These are phyloP conservation scores for Metschnikowia continentalis DNA, from an alignment of 805 yeast species.

Conservation along the genomic window DNA sequence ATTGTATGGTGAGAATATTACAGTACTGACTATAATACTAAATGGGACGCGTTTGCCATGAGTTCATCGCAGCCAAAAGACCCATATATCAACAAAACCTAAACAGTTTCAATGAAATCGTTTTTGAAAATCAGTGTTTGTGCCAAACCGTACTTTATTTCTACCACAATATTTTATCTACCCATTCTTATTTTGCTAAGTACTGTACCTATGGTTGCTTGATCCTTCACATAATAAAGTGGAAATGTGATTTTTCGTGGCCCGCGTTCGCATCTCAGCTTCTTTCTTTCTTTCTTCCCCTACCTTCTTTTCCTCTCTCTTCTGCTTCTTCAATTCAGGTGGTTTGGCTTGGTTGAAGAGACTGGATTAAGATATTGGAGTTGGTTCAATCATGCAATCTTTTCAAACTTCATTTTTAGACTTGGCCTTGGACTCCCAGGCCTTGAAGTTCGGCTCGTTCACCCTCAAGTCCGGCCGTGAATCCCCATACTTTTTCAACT, in stretches of 20 bases:
- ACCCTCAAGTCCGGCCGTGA: constrained; percentile 87
- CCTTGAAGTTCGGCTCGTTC: constrained; percentile 83
- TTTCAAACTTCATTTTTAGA: constrained; percentile 70
- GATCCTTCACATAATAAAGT: not conserved
- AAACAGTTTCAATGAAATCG: too few relatives aligned
- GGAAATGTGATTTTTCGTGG: not conserved
- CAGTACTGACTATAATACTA: not conserved
- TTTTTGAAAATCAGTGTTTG: too few relatives aligned
- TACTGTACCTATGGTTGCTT: not conserved
- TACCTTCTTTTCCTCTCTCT: constrained; percentile 7
- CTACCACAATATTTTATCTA: too few relatives aligned
- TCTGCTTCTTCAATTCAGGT: constrained; percentile 12
- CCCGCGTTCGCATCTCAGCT: not conserved
- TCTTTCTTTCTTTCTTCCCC: constrained; percentile 3
- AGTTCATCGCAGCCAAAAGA: not conserved
- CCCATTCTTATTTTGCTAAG: not conserved
- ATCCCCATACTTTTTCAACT: constrained; percentile 89
- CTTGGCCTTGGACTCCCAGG: constrained; percentile 74
- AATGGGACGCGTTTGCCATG: not conserved
- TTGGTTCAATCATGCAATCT: constrained; percentile 28
- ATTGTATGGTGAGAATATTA: too few relatives aligned
- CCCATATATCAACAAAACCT: not conserved
- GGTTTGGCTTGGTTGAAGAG: constrained; percentile 4
- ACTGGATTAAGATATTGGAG: constrained; percentile 2
- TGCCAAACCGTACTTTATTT: too few relatives aligned